A percentile compares a stretch with the other conserved stretches of the same genome.
Evolutionary conservation across 768 basidiomycete species (phyloP).

Genomic region (Obba rivulosa): DNA sequence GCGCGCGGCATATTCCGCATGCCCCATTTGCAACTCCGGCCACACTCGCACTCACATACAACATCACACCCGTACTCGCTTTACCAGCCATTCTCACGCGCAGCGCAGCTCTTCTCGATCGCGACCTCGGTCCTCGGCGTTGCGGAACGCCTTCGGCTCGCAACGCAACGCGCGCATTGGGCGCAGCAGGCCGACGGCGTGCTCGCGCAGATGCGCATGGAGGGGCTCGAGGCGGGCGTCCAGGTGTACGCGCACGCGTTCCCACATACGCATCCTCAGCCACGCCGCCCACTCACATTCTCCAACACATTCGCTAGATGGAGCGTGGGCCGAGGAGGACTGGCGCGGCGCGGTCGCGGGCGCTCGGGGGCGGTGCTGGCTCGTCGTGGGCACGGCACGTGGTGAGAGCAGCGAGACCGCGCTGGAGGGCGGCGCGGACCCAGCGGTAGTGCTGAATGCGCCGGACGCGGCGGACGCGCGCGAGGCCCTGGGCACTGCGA

Average conservation of each 20-base stretch:
- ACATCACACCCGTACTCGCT: slow-evolving; percentile 7
- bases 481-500: slow-evolving; percentile 35
- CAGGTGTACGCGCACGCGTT: background rate
- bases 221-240: slow-evolving; percentile 35
- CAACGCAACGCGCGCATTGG: slow-evolving; percentile 48
- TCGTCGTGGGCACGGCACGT: slow-evolving; percentile 49
- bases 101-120: slow-evolving; percentile 57
- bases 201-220: slow-evolving; percentile 60
- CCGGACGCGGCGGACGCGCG: slow-evolving; percentile 54
- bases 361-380: slow-evolving; percentile 49
- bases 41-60: slow-evolving; percentile 7
- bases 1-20: slow-evolving; percentile 66
- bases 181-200: slow-evolving; percentile 57
- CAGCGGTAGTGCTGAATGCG: slow-evolving; percentile 28
- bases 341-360: slow-evolving; percentile 42
- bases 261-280: no score
- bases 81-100: slow-evolving; percentile 41
- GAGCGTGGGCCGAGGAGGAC: slow-evolving; percentile 20
- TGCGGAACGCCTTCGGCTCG: slow-evolving; percentile 46
- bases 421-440: slow-evolving; percentile 37
- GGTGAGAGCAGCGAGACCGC: slow-evolving; percentile 52
- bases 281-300: background rate
- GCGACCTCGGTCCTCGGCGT: slow-evolving; percentile 56
- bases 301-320: background rate
- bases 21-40: slow-evolving; percentile 31